These are phyloP conservation scores for Punica granatum DNA, from an alignment of 345 rosid species.

Conservation along the genomic window DNA sequence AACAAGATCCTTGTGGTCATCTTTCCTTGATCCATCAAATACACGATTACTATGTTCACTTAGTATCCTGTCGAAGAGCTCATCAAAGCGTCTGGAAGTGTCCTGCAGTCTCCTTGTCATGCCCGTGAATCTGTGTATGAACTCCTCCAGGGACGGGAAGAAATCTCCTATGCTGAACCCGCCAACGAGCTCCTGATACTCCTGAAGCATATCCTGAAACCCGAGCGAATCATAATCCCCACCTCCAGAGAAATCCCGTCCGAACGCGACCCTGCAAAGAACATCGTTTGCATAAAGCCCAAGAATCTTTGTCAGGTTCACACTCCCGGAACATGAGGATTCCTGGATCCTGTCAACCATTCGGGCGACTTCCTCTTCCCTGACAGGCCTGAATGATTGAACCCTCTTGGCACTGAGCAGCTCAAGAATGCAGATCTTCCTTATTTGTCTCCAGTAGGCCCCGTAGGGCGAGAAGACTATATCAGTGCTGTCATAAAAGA, in stretches of 20 bases:
- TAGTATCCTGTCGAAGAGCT: conserved; percentile 24
- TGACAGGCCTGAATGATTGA: conserved; percentile 22
- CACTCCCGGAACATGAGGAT: conserved; percentile 13
- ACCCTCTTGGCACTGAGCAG: conserved; percentile 30
- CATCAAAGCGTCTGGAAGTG: conserved; percentile 23
- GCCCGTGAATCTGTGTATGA: conserved; percentile 29
- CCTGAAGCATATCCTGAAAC: conserved; percentile 42
- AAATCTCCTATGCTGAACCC: conserved; percentile 29
- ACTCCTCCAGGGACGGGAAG: conserved; percentile 39
- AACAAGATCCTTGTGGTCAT: conserved; percentile 22
- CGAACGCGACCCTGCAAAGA: conserved; percentile 29
- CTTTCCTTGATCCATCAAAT: conserved; percentile 4
- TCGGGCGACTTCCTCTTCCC: conserved; percentile 35
- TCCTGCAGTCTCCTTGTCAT: conserved; percentile 22
- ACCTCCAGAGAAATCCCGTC: conserved; percentile 22
- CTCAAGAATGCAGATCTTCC: conserved; percentile 37
- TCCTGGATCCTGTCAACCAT: conserved; percentile 24
- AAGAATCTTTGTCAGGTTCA: conserved; percentile 23
- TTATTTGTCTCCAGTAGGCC: conserved; percentile 30
- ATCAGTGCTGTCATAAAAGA: conserved; percentile 30
- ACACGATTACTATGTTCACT: conserved; percentile 17
- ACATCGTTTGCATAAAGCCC: conserved; percentile 25
- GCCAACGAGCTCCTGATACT: conserved; percentile 30
- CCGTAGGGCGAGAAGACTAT: conserved; percentile 35
- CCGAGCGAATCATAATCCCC: conserved; percentile 30